Conservation (phyloP, 495 filamentous ascomycete species). For the Lichenothelia convexa region DNA sequence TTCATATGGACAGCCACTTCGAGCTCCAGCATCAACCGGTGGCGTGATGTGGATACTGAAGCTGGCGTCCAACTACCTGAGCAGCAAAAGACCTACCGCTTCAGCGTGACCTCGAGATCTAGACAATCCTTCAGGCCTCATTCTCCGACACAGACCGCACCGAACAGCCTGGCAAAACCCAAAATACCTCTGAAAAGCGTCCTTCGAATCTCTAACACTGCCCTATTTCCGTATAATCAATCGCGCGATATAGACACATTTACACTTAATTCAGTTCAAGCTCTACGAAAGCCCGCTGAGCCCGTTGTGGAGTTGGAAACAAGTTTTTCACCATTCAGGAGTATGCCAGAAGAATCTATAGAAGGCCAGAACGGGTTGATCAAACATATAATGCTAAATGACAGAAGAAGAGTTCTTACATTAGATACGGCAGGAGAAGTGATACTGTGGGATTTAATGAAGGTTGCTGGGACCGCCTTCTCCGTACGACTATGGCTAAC, state of each 20-base stretch:
- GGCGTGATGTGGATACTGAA: constrained; percentile 71
- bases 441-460: constrained; percentile 83
- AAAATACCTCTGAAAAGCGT: constrained; percentile 62
- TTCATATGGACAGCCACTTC: constrained; percentile 90
- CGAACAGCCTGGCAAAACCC: constrained; percentile 28
- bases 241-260: constrained; percentile 31
- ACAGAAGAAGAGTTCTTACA: constrained; percentile 72
- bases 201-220: constrained; percentile 66
- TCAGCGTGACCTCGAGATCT: constrained; percentile 15
- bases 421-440: constrained; percentile 92
- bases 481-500: constrained; percentile 1
- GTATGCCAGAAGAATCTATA: constrained; percentile 62
- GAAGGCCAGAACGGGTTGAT: constrained; percentile 91
- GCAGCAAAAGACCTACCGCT: constrained; percentile 16
- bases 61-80: constrained; percentile 29
- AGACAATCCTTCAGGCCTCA: constrained; percentile 11
- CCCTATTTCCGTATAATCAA: constrained; percentile 41
- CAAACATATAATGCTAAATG: constrained; percentile 83
- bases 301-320: constrained; percentile 38
- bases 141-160: constrained; percentile 8
- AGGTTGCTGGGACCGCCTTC: constrained; percentile 29
- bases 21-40: constrained; percentile 86
- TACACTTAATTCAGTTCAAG: constrained; percentile 28
- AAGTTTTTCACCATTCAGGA: constrained; percentile 12
- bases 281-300: constrained; percentile 41